Percentiles rank a stretch among this genome's conserved stretches.
Evolutionary conservation across 2,329 filamentous ascomycete species (phyloP).

Genomic region (Sporothrix dimorphospora): DNA sequence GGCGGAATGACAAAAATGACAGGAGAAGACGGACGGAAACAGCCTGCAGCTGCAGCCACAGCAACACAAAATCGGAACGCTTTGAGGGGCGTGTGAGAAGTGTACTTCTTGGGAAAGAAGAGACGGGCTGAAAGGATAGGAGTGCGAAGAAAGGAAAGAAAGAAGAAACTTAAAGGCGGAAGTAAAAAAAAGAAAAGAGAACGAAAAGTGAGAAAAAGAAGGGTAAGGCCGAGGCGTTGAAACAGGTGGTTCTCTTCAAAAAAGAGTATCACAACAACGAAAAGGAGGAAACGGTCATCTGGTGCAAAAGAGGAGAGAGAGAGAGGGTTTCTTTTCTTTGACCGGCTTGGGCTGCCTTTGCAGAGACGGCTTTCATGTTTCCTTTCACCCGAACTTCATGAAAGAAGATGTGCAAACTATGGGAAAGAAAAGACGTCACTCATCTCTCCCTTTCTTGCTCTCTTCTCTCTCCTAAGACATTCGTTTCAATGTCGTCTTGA

Average conservation of each 20-base stretch:
- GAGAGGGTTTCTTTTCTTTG: background rate
- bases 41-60: background rate
- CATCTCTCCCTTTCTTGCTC: background rate
- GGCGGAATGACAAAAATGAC: background rate
- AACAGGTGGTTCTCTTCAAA: background rate
- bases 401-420: background rate
- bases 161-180: background rate
- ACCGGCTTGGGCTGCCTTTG: background rate
- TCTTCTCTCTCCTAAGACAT: background rate
- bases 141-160: background rate
- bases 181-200: background rate
- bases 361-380: background rate
- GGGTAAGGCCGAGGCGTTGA: background rate
- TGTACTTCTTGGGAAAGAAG: too few relatives aligned
- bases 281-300: background rate
- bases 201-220: background rate
- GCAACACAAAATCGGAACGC: background rate
- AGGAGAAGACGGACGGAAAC: background rate
- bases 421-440: constrained; percentile 5
- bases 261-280: background rate
- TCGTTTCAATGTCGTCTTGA: background rate
- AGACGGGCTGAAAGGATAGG: background rate
- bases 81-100: background rate
- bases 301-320: background rate
- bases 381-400: background rate